These are phyloP conservation scores for Verbascum thapsus DNA, from an alignment of 257 asterid genomes.

Conservation along the genomic window DNA sequence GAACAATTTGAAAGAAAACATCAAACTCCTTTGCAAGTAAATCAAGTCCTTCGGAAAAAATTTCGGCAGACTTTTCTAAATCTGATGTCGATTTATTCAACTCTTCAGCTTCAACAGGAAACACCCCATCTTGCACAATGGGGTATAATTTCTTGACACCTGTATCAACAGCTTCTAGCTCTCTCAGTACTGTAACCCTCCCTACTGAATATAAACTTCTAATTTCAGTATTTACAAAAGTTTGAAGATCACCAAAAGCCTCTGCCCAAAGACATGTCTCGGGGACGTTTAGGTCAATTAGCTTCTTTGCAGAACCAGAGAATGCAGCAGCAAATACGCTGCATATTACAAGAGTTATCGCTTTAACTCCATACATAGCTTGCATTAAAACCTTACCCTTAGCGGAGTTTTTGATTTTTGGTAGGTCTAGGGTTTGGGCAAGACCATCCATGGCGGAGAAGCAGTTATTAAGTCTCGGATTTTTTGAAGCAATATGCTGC, in stretches of 20 bases:
- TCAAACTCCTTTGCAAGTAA: slow-evolving; percentile 70
- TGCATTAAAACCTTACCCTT: slow-evolving; percentile 84
- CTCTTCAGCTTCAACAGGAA: slow-evolving; percentile 37
- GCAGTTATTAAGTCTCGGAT: slow-evolving; percentile 67
- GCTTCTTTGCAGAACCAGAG: slow-evolving; percentile 66
- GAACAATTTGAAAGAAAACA: slow-evolving; percentile 67
- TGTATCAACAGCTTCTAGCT: slow-evolving; percentile 65
- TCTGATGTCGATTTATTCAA: slow-evolving; percentile 40
- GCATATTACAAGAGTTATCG: slow-evolving; percentile 63
- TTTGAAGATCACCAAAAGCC: slow-evolving; percentile 55
- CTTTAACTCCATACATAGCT: slow-evolving; percentile 82
- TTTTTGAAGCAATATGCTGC: slow-evolving; percentile 59
- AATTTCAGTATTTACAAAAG: slow-evolving; percentile 57
- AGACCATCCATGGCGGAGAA: slow-evolving; percentile 59
- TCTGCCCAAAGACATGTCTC: slow-evolving; percentile 62
- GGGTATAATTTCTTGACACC: slow-evolving; percentile 63
- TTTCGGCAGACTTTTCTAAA: slow-evolving; percentile 45
- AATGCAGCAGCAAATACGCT: slow-evolving; percentile 68
- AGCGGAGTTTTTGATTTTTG: slow-evolving; percentile 79
- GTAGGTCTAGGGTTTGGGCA: slow-evolving; percentile 60
- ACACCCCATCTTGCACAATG: slow-evolving; percentile 53
- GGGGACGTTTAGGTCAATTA: slow-evolving; percentile 51
- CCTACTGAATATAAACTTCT: slow-evolving; percentile 44
- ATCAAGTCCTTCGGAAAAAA: slow-evolving; percentile 64
- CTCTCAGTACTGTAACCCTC: slow-evolving; percentile 55